Evolutionary conservation across 192 early-diverging fungal genomes (phyloP).

Genomic region (Tieghemiomyces parasiticus): DNA sequence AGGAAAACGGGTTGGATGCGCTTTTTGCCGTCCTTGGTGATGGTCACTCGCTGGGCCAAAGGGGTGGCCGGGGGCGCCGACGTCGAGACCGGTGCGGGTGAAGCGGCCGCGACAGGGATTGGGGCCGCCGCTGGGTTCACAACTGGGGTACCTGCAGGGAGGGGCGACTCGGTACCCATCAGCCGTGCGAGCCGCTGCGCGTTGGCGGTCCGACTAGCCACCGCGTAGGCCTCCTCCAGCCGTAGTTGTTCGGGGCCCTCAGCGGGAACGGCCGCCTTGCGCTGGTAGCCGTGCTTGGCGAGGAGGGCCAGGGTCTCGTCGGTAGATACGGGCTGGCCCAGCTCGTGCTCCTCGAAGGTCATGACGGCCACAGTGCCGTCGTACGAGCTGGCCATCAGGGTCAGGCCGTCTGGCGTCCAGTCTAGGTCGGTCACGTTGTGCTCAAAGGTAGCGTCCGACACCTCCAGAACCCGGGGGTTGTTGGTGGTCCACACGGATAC

Average conservation of each 20-base stretch:
- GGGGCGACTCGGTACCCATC: slow-evolving; percentile 15
- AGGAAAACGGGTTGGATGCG: slow-evolving; percentile 64
- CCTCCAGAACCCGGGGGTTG: slow-evolving; percentile 51
- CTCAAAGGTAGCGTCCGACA: slow-evolving; percentile 54
- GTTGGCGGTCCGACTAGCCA: slow-evolving; percentile 10
- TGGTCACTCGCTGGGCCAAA: slow-evolving; percentile 6
- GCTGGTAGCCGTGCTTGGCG: slow-evolving; percentile 30
- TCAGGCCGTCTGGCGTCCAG: slow-evolving; percentile 64
- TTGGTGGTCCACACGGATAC: slow-evolving; percentile 81
- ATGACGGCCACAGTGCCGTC: slow-evolving; percentile 77
- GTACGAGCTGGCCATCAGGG: slow-evolving; percentile 76
- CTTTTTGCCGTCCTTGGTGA: slow-evolving; percentile 66
- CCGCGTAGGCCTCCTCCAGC: slow-evolving; percentile 35
- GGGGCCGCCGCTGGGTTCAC: not conserved
- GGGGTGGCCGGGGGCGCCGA: not conserved
- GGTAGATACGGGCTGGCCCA: slow-evolving; percentile 42
- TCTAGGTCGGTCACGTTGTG: slow-evolving; percentile 77
- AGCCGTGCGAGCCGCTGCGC: slow-evolving; percentile 17
- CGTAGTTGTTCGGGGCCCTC: slow-evolving; percentile 47
- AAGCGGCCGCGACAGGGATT: slow-evolving; percentile 6
- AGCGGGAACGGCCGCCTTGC: slow-evolving; percentile 28
- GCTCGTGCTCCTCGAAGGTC: slow-evolving; percentile 47
- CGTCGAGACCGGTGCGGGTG: not conserved
- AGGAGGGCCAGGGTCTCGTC: slow-evolving; percentile 49
- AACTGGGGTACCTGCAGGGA: slow-evolving; percentile 7